These are phyloP conservation scores for Helianthus annuus DNA, from an alignment of 129 eudicot genomes.

Conservation along the genomic window HanXRQr2.0-SUNRISE NC_035442.2:72382693-72383192, in stretches of 20 bases:
- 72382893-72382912: background rate
- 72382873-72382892: background rate
- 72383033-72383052: background rate
- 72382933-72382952: too few species aligned
- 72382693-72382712: background rate
- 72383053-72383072: background rate
- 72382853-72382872: background rate
- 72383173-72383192: conserved; percentile 47
- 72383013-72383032: background rate
- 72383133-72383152: conserved; percentile 46
- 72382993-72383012: background rate
- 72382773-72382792: background rate
- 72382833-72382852: too few species aligned
- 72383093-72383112: background rate
- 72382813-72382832: background rate
- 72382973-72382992: background rate
- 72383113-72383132: background rate
- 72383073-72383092: background rate
- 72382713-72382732: background rate
- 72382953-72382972: too few species aligned
- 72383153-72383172: conserved; percentile 44
- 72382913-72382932: background rate
- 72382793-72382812: background rate
- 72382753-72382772: background rate
- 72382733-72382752: background rate